Evolutionary conservation across 352 stramenopile species (phyloP).

Genomic region (Phytophthora tubulina): DNA sequence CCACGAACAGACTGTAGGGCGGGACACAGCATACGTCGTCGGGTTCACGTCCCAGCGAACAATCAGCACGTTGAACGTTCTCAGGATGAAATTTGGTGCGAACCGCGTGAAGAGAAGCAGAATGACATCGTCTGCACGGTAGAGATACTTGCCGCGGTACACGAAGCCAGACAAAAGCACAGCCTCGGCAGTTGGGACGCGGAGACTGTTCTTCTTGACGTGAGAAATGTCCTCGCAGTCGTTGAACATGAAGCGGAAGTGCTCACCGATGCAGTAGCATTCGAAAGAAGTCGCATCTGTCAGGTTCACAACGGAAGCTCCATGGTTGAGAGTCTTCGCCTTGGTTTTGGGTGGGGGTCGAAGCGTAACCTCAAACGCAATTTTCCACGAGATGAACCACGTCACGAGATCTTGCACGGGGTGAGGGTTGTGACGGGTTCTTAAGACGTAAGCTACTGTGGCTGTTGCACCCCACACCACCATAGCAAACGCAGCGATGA

Average conservation of each 20-base stretch:
- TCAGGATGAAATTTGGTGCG: constrained; percentile 38
- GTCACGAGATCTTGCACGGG: constrained; percentile 21
- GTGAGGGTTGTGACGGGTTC: constrained; percentile 38
- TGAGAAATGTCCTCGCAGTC: constrained; percentile 47
- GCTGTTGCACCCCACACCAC: constrained; percentile 38
- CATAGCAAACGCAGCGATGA: constrained; percentile 41
- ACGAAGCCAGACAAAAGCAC: constrained; percentile 44
- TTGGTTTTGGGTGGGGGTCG: constrained; percentile 35
- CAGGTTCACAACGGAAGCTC: constrained; percentile 32
- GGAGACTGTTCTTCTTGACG: constrained; percentile 35
- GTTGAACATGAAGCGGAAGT: constrained; percentile 47
- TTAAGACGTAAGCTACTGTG: constrained; percentile 32
- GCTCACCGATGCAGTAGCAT: constrained; percentile 45
- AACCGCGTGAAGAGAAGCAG: constrained; percentile 45
- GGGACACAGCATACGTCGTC: constrained; percentile 43
- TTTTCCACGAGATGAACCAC: constrained; percentile 42
- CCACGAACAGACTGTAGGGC: constrained; percentile 45
- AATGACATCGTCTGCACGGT: constrained; percentile 41
- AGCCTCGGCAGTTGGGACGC: constrained; percentile 36
- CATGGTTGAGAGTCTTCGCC: constrained; percentile 27
- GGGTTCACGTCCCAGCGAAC: constrained; percentile 45
- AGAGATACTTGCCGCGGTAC: constrained; percentile 42
- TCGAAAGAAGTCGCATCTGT: constrained; percentile 43
- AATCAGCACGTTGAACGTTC: constrained; percentile 52
- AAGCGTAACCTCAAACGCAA: constrained; percentile 37